Evolutionary conservation across 352 stramenopile species (phyloP).

Genomic region (Thraustochytrium sp.): DNA sequence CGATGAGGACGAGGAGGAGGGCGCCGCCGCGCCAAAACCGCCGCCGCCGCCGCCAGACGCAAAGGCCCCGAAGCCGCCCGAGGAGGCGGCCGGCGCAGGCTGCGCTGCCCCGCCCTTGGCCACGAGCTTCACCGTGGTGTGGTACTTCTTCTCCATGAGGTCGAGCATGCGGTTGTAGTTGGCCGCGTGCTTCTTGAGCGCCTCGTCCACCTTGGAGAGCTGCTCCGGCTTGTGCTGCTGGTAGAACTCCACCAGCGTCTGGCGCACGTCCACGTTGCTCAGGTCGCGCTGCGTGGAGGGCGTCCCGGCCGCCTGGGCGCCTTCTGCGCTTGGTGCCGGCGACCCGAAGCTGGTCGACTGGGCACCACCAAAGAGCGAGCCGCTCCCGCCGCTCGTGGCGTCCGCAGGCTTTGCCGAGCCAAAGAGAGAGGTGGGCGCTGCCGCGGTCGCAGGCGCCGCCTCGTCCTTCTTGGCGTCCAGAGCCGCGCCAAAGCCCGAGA

Average conservation of each 20-base stretch:
- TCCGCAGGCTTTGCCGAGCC: too few relatives aligned
- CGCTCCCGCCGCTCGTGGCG: too few relatives aligned
- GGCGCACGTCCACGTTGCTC: background rate
- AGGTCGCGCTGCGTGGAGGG: background rate
- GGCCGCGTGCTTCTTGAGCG: background rate
- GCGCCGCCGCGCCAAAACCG: background rate
- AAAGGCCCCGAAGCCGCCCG: background rate
- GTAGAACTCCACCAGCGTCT: constrained; percentile 24
- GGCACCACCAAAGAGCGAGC: too few relatives aligned
- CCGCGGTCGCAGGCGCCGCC: background rate
- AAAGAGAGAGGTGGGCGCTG: too few relatives aligned
- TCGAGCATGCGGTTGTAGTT: background rate
- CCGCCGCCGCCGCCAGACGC: background rate
- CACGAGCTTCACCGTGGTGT: constrained; percentile 18
- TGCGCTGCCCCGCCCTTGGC: background rate
- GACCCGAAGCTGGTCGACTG: too few relatives aligned
- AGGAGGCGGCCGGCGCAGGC: background rate
- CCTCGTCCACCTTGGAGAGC: constrained; percentile 19
- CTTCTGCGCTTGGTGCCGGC: too few relatives aligned
- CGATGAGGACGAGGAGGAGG: background rate
- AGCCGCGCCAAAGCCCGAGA: background rate
- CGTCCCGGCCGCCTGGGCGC: background rate
- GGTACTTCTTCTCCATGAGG: constrained; percentile 17
- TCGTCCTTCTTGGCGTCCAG: background rate
- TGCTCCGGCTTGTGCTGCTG: constrained; percentile 2